These are phyloP conservation scores for Auriscalpium vulgare DNA, from an alignment of 768 basidiomycete genomes.

Conservation along the genomic window DNA sequence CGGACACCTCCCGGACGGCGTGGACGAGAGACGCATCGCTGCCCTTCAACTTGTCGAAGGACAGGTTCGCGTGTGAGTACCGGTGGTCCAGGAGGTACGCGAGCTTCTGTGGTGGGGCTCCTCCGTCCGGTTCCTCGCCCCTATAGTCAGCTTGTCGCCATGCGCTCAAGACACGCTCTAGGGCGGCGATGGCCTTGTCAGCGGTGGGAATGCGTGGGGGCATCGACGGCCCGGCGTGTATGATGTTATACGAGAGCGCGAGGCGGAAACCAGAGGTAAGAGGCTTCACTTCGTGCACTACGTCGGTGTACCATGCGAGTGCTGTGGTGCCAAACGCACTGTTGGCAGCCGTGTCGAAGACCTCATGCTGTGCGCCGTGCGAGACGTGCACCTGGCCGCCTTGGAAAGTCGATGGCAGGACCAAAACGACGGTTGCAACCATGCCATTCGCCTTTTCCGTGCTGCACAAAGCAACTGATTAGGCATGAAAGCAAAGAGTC, in stretches of 20 bases:
- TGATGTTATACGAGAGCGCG: background rate
- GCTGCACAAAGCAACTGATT: background rate
- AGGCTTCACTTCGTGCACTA: background rate
- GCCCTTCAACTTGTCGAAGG: background rate
- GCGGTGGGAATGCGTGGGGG: background rate
- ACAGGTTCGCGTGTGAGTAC: background rate
- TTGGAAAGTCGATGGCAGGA: background rate
- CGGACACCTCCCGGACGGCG: background rate
- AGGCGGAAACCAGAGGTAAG: background rate
- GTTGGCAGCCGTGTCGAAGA: background rate
- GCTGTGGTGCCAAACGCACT: background rate
- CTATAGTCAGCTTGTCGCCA: background rate
- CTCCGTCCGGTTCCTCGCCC: background rate
- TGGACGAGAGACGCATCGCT: background rate
- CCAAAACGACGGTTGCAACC: background rate
- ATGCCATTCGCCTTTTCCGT: background rate
- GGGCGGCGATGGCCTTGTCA: background rate
- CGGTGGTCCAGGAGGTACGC: background rate
- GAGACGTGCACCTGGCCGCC: background rate
- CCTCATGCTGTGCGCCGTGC: background rate
- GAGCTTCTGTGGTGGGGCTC: background rate
- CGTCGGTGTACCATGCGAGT: background rate
- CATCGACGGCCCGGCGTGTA: background rate
- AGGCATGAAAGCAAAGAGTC: background rate
- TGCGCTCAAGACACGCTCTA: background rate